Percentiles rank a stretch among this genome's conserved stretches.
Evolutionary conservation across 169 alveolate species (phyloP).

Genomic region (Plasmodium blacklocki): DNA sequence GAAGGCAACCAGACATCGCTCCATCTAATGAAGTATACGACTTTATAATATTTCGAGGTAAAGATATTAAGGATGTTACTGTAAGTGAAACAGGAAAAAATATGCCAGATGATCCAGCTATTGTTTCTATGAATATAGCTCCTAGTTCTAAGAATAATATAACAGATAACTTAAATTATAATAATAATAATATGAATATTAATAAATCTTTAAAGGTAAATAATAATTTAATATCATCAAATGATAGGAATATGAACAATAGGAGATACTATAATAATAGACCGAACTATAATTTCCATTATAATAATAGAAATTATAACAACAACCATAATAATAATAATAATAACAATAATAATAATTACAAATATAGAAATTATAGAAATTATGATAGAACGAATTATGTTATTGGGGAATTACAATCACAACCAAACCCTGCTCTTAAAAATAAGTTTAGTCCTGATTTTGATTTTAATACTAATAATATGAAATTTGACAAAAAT

Average conservation of each 20-base stretch:
- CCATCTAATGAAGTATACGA: slow-evolving; percentile 88
- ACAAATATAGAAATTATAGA: slow-evolving; percentile 51
- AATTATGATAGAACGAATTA: slow-evolving; percentile 50
- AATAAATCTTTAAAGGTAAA: slow-evolving; percentile 49
- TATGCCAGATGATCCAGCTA: slow-evolving; percentile 78
- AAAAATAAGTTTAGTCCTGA: slow-evolving; percentile 74
- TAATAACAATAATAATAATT: slow-evolving; percentile 56
- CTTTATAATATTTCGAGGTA: slow-evolving; percentile 88
- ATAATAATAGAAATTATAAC: slow-evolving; percentile 8
- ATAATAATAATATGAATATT: slow-evolving; percentile 54
- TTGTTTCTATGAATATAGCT: slow-evolving; percentile 73
- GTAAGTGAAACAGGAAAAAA: slow-evolving; percentile 84
- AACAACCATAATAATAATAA: slow-evolving; percentile 9
- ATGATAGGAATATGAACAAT: slow-evolving; percentile 69
- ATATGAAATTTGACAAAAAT: slow-evolving; percentile 57
- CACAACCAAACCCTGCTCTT: slow-evolving; percentile 69
- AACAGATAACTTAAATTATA: slow-evolving; percentile 63
- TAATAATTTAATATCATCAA: slow-evolving; percentile 38
- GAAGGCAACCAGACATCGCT: slow-evolving; percentile 88
- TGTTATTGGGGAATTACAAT: slow-evolving; percentile 70
- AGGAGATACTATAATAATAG: slow-evolving; percentile 53
- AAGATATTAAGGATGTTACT: slow-evolving; percentile 88
- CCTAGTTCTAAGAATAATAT: slow-evolving; percentile 60
- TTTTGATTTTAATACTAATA: slow-evolving; percentile 70
- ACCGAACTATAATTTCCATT: slow-evolving; percentile 47